Percentiles rank a stretch among this genome's conserved stretches.
phyloP scores from a whole-genome alignment of 345 rosid species.

The Psidium guajava region DNA sequence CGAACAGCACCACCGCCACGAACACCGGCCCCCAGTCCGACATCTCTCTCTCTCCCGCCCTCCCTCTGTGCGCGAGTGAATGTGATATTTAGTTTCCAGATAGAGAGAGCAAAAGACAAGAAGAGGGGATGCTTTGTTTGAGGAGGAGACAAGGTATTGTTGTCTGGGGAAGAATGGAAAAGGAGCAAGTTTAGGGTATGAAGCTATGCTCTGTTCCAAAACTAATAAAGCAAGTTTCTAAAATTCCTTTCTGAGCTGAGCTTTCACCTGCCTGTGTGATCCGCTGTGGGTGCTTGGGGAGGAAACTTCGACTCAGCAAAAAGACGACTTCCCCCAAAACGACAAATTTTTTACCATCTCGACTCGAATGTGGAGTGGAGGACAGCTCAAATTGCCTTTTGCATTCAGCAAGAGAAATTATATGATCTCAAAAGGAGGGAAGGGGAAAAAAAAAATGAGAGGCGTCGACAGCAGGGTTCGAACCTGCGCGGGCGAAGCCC shows the following conservation, averaged over 20 bases:
- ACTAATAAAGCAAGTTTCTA: background rate
- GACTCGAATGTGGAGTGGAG: background rate
- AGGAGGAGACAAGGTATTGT: background rate
- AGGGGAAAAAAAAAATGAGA: background rate
- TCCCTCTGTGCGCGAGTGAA: background rate
- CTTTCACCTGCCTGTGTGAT: background rate
- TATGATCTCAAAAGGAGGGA: background rate
- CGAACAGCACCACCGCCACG: constrained; percentile 70
- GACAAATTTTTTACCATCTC: background rate
- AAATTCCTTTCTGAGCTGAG: background rate
- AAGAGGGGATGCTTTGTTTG: background rate
- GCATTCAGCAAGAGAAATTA: too few relatives aligned
- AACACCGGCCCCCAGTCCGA: constrained; percentile 96
- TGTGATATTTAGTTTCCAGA: background rate
- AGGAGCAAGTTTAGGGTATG: background rate
- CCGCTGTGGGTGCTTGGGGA: background rate
- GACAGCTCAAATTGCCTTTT: background rate
- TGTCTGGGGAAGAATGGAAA: background rate
- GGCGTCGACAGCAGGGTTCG: constrained; percentile 41
- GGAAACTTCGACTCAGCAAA: background rate
- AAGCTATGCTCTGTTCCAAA: background rate
- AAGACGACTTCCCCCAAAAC: background rate
- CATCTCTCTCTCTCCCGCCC: constrained; percentile 16
- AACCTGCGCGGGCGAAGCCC: constrained; percentile 56
- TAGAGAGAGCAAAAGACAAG: background rate